A percentile compares a stretch with the other conserved stretches of the same genome.
These are phyloP conservation scores for Thalassiosira livingstoniorum DNA, from an alignment of 352 stramenopile species.

Conservation along the genomic window DNA sequence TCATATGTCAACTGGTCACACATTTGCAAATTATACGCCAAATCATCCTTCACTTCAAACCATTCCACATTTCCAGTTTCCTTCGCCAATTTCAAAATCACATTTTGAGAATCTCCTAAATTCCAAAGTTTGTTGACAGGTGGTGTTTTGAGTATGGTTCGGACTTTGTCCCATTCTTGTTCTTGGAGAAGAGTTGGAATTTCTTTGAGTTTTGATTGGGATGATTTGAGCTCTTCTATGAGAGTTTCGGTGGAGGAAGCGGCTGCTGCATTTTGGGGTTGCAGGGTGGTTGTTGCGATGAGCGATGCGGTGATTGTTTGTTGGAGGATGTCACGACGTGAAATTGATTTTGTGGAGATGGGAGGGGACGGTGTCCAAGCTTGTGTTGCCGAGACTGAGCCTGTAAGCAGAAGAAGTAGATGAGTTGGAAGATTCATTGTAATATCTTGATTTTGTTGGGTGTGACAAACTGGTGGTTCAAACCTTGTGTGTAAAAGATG, in stretches of 20 bases:
- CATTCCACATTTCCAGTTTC: constrained; percentile 72
- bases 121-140: constrained; percentile 82
- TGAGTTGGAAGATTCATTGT: background rate
- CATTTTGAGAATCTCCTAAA: constrained; percentile 73
- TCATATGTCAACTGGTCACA: constrained; percentile 80
- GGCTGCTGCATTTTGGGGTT: background rate
- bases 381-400: background rate
- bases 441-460: too few species aligned
- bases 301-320: background rate
- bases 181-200: constrained; percentile 64
- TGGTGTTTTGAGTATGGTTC: constrained; percentile 78
- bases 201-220: constrained; percentile 46
- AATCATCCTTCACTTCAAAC: constrained; percentile 79
- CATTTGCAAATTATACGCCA: constrained; percentile 78
- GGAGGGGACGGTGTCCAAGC: background rate
- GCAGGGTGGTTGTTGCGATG: background rate
- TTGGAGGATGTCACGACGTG: constrained; percentile 3
- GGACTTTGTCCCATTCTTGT: constrained; percentile 76
- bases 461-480: too few species aligned
- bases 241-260: constrained; percentile 4
- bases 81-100: constrained; percentile 74
- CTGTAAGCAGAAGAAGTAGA: background rate
- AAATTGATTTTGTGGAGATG: background rate
- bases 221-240: constrained; percentile 30
- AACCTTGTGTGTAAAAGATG: too few species aligned